Percentiles rank a stretch among this genome's conserved stretches.
Conservation (phyloP, 1,284 basidiomycete species). For the Pterula multifida region DNA sequence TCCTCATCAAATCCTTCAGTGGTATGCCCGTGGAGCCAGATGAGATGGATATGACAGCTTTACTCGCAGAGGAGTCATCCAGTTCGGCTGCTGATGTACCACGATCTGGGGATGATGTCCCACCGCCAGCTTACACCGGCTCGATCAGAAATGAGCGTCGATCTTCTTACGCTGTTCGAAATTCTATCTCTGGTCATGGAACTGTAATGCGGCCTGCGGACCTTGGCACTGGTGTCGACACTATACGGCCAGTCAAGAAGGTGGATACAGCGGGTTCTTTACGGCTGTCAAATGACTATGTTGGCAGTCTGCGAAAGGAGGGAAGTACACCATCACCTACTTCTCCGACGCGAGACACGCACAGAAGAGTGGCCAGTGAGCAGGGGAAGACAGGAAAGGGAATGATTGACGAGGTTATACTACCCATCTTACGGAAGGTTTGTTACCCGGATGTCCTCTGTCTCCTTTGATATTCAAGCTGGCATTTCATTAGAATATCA, state of each 20-base stretch:
- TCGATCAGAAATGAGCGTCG: conserved; percentile 44
- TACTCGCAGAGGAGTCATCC: conserved; percentile 23
- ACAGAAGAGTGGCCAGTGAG: conserved; percentile 42
- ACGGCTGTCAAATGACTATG: conserved; percentile 70
- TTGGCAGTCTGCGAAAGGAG: conserved; percentile 58
- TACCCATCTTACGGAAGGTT: conserved; percentile 67
- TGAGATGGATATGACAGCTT: conserved; percentile 29
- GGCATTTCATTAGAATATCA: conserved; percentile 42
- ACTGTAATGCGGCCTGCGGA: conserved; percentile 74
- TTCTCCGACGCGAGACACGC: conserved; percentile 30
- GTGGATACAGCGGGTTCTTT: conserved; percentile 72
- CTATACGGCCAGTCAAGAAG: conserved; percentile 87
- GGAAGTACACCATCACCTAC: conserved; percentile 31
- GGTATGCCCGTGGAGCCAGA: conserved; percentile 13
- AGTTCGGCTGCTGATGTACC: conserved; percentile 24
- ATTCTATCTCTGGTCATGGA: conserved; percentile 49
- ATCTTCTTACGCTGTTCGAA: conserved; percentile 64
- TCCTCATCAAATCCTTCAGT: conserved; percentile 44
- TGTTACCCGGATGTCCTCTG: no score
- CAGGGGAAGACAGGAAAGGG: conserved; percentile 52
- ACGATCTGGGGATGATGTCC: conserved; percentile 23
- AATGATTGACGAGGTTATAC: conserved; percentile 71
- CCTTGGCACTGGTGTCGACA: conserved; percentile 75
- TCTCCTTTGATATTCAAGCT: conserved; percentile 5
- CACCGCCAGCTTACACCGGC: conserved; percentile 51